Evolutionary conservation across 148 eudicot species (phyloP), one percentile per base, ranked within the genome.

Genomic region (Polygonum aviculare): DNA sequence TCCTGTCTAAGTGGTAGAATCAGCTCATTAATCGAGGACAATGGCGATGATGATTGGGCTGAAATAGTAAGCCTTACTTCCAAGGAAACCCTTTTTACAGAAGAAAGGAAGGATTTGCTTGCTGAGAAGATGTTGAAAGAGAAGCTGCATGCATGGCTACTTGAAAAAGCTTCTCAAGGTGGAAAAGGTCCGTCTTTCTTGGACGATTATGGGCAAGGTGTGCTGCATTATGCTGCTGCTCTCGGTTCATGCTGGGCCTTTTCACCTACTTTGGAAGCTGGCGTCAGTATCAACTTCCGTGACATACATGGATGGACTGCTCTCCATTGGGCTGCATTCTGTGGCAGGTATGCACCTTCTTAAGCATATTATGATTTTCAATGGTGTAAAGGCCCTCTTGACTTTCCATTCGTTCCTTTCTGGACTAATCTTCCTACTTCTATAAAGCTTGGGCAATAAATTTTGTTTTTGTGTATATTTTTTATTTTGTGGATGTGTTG

Each of bases 261-360:
- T 73, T 84, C 81, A 1, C 91, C 93, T 22, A 86, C 88, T 41
- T 62, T 90, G 85, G 83, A 84, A 74, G 93, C 93, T 38, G 93
- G 91, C 33, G 89, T 93, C 48, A 93, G 83, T 82, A 81, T 93
- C 79, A 93, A 93, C 78, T 90, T 90, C 74, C 89, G 95, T 57
- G 97, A 93, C 84, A 83, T 77, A 41, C 80, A 80, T 81, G 97
- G 97, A 65, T 93, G 95, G 97, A 89, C 90, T 54, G 93, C 93
- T 22, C 93, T 93, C 74, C 97, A 93, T 74, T 93, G 91, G 95
- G 95, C 97, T 60, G 97, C 93, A 78, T 89, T 73, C 79, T 86
- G 80, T 86, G 98, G 98, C 82, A 93, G 93, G 98, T 93, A 80
- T 69, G 7, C 41, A 75, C 15, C 69, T 57, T 45, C 33, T 48